Conservation (phyloP, 306 rosid genomes). For the Adenanthera pavonina region DNA sequence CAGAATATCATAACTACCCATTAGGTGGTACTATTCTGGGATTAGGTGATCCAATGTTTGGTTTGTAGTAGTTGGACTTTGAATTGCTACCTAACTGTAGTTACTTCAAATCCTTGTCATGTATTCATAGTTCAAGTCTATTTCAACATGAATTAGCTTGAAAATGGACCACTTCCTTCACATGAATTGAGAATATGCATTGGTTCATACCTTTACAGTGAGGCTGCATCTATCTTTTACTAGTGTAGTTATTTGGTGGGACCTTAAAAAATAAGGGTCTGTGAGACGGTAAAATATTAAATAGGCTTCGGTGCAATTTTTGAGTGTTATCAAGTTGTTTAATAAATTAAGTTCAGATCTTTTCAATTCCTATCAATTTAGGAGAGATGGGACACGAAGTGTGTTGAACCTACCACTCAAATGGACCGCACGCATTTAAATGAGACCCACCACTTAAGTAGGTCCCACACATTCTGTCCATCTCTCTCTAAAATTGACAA, state of each 20-base stretch:
- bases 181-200: conserved; percentile 44
- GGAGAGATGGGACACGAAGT: not conserved
- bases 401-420: not conserved
- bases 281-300: not conserved
- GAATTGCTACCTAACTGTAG: conserved; percentile 45
- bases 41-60: conserved; percentile 44
- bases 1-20: conserved; percentile 1
- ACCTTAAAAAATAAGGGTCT: conserved; percentile 31
- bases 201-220: conserved; percentile 21
- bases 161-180: conserved; percentile 39
- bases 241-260: conserved; percentile 21
- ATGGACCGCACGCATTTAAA: not conserved
- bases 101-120: conserved; percentile 22
- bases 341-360: not conserved
- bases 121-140: conserved; percentile 34
- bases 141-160: conserved; percentile 37
- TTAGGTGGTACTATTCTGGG: conserved; percentile 25
- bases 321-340: not conserved
- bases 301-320: not conserved
- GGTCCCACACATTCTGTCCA: not conserved
- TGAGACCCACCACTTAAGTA: not conserved
- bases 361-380: not conserved
- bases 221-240: conserved; percentile 24
- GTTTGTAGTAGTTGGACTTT: conserved; percentile 31
- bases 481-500: not conserved